A percentile compares a stretch with the other conserved stretches of the same genome.
These are phyloP conservation scores for Pseudogymnoascus sp. DNA, from an alignment of 2,329 filamentous ascomycete species.

Conservation along the genomic window DNA sequence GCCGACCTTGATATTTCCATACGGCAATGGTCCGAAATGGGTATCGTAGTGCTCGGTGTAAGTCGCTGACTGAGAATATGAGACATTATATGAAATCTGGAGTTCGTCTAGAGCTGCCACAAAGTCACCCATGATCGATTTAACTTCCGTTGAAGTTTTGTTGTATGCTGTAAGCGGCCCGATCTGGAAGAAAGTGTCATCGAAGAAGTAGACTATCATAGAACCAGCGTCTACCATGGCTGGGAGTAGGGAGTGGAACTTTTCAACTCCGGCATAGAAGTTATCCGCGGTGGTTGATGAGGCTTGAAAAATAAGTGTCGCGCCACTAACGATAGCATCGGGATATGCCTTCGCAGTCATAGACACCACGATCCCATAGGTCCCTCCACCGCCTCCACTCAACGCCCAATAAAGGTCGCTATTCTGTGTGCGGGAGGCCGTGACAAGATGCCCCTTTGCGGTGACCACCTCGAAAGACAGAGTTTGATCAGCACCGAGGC, in stretches of 20 bases:
- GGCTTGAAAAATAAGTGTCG: slow-evolving; percentile 35
- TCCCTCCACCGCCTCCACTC: slow-evolving; percentile 50
- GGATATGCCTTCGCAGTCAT: slow-evolving; percentile 45
- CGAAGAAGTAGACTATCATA: slow-evolving; percentile 41
- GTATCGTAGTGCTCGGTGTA: slow-evolving; percentile 26
- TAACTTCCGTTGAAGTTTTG: slow-evolving; percentile 35
- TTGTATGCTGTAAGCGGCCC: slow-evolving; percentile 39
- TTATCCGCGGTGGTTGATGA: slow-evolving; percentile 28
- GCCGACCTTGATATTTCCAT: slow-evolving; percentile 20
- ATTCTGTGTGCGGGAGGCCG: slow-evolving; percentile 39
- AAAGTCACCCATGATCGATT: slow-evolving; percentile 38
- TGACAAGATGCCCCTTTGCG: slow-evolving; percentile 38
- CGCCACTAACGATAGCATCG: slow-evolving; percentile 34
- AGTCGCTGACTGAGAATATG: slow-evolving; percentile 17
- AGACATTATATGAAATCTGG: slow-evolving; percentile 26
- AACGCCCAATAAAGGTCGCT: slow-evolving; percentile 56
- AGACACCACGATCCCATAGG: slow-evolving; percentile 47
- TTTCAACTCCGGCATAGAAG: slow-evolving; percentile 41
- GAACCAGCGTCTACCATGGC: slow-evolving; percentile 41
- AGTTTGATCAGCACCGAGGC: slow-evolving; percentile 51
- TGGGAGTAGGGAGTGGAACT: slow-evolving; percentile 37
- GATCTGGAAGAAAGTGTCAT: slow-evolving; percentile 38
- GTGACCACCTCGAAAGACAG: slow-evolving; percentile 49
- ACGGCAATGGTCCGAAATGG: slow-evolving; percentile 25
- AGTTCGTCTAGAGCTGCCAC: slow-evolving; percentile 31